Evolutionary conservation across 75 land plant genomes (phyloP).

Genomic region (Sequoiadendron giganteum): DNA sequence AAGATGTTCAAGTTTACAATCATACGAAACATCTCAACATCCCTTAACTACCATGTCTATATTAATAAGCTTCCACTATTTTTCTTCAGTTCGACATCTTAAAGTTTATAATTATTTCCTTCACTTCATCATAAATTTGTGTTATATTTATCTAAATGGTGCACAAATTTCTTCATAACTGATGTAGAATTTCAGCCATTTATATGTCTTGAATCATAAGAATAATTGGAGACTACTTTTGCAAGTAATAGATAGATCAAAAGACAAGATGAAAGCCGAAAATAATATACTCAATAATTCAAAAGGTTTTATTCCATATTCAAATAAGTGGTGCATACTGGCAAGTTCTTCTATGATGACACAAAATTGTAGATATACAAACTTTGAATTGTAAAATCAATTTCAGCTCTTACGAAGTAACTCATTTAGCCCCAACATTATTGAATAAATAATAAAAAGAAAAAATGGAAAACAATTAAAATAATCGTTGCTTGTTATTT

Average conservation of each 20-base stretch:
- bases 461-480: conserved; percentile 12
- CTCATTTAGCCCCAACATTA: conserved; percentile 4
- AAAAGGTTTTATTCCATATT: background rate
- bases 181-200: background rate
- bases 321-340: background rate
- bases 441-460: conserved; percentile 10
- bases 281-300: background rate
- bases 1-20: too few relatives aligned
- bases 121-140: background rate
- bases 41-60: too few relatives aligned
- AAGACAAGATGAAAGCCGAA: background rate
- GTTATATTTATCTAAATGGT: background rate
- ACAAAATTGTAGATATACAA: background rate
- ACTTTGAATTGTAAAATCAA: background rate
- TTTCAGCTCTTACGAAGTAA: conserved; percentile 7
- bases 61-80: too few relatives aligned
- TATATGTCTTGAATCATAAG: background rate
- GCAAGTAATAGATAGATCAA: background rate
- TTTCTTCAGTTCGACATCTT: background rate
- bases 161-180: background rate
- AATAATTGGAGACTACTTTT: background rate
- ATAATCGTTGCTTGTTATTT: background rate
- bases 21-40: too few relatives aligned
- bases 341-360: background rate
- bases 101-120: background rate